Percentiles rank a stretch among this genome's conserved stretches.
Evolutionary conservation across 1,284 basidiomycete genomes (phyloP).

Genomic region (Ganoderma meredithae): DNA sequence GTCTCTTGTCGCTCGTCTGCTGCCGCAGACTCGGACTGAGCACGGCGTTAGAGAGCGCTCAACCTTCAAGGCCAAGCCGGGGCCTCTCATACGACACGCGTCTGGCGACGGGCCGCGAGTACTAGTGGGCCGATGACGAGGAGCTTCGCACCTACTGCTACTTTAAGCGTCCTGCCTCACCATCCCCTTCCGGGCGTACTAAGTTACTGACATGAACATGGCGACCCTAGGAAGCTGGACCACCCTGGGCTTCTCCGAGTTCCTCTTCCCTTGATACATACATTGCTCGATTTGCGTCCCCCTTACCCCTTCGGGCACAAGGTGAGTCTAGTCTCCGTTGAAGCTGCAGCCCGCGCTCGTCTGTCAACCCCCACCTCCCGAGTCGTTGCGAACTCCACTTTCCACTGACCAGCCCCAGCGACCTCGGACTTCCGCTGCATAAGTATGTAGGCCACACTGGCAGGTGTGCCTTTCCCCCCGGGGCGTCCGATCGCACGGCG

Average conservation of each 20-base stretch:
- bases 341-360: no score
- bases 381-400: not conserved
- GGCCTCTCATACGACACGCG: not conserved
- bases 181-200: not conserved
- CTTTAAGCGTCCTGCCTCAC: not conserved
- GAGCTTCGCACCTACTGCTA: not conserved
- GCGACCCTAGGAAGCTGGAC: no score
- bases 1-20: not conserved
- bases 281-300: not conserved
- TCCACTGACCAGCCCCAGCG: no score
- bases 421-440: no score
- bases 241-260: not conserved
- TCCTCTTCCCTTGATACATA: not conserved
- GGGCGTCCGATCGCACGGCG: not conserved
- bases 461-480: not conserved
- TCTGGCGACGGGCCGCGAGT: not conserved
- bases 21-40: not conserved
- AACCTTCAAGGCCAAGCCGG: not conserved
- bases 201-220: not conserved
- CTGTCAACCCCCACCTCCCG: no score
- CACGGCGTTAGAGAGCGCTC: conserved; percentile 10
- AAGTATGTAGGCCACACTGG: no score
- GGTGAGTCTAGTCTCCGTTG: not conserved
- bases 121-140: not conserved
- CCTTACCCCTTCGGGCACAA: conserved; percentile 8